Conservation (phyloP, 2,329 filamentous ascomycete genomes). For the Knufia fluminis region DNA sequence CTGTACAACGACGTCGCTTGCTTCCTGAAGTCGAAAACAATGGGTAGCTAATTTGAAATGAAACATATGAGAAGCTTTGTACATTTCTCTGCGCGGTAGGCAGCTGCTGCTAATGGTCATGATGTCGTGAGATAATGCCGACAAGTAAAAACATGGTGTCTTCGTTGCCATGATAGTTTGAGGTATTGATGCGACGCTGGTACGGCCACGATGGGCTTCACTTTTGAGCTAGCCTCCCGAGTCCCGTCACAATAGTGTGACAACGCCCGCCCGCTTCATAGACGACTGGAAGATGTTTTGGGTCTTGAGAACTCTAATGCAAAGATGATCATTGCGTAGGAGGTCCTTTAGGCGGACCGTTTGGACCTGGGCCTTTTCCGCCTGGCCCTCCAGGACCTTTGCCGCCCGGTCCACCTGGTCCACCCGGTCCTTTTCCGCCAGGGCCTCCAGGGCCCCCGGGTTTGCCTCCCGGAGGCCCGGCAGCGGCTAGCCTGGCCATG, state of each 20-base stretch:
- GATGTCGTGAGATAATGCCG: no score
- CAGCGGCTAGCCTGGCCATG: slow-evolving; percentile 12
- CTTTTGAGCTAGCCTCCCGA: not conserved
- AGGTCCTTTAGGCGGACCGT: not conserved
- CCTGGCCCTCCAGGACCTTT: slow-evolving; percentile 15
- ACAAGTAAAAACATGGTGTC: no score
- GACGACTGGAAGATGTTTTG: no score
- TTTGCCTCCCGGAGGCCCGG: not conserved
- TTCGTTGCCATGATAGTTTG: not conserved
- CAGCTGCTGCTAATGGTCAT: not conserved
- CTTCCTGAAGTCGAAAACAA: not conserved
- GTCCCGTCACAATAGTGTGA: not conserved
- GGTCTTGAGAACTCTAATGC: no score
- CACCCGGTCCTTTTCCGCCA: not conserved
- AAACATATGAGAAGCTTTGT: not conserved
- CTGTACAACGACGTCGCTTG: not conserved
- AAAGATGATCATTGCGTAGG: slow-evolving; percentile 5
- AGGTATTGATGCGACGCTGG: no score
- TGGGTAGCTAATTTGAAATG: not conserved
- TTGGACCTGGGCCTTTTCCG: slow-evolving; percentile 9
- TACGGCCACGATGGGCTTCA: not conserved
- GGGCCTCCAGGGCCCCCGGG: not conserved
- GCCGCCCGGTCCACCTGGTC: not conserved
- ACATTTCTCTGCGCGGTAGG: not conserved
- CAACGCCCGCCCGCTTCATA: not conserved